Evolutionary conservation across 2,329 filamentous ascomycete species (phyloP), one percentile per base, ranked within the genome.

Genomic region (Xylaria hypoxylon): DNA sequence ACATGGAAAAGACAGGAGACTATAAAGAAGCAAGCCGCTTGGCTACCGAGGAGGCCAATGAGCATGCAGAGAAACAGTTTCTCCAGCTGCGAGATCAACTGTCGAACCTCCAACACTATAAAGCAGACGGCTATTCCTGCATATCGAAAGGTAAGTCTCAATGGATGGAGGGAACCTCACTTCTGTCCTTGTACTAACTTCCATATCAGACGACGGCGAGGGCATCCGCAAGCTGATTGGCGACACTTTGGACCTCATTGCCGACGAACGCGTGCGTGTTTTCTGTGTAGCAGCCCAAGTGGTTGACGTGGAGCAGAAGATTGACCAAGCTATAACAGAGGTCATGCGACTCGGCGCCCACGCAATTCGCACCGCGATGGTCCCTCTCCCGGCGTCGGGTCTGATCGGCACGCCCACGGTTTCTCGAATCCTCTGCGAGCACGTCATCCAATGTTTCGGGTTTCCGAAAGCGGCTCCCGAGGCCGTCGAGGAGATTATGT

Each of bases 211-310:
- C 38, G 65, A 67, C 3, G 10, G 22, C 5, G 31, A 50, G 5
- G 65, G 61, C 6, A 60, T 67, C n/a, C 56, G 61, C 13, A 57
- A 52, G 38, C 56, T 67, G 2, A 50, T 64, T 11, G 22, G 38
- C 15, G 38, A 64, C n/a, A 67, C 50, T n/a, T 19, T 60, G 15
- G 65, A 67, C 22, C 42, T 67, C 8, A 50, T 64, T 38, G 31
- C 61, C 28, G 65, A 64, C 56, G 65, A 67, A 38, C 60, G 65
- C 40, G 65, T 64, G 56, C 65, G 65, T 67, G 65, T 64, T 44
- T 61, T 64, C 56, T 67, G 61, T 60, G 60, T 58, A 35, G 65
- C 65, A 24, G 65, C 65, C 52, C 65, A 67, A n/a, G 61, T 64
- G 13, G 56, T 67, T 28, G 61, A 64, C 52, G 60, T 67, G 3